Evolutionary conservation across 2,329 filamentous ascomycete genomes (phyloP).

Genomic region (Penicillium occitanis): DNA sequence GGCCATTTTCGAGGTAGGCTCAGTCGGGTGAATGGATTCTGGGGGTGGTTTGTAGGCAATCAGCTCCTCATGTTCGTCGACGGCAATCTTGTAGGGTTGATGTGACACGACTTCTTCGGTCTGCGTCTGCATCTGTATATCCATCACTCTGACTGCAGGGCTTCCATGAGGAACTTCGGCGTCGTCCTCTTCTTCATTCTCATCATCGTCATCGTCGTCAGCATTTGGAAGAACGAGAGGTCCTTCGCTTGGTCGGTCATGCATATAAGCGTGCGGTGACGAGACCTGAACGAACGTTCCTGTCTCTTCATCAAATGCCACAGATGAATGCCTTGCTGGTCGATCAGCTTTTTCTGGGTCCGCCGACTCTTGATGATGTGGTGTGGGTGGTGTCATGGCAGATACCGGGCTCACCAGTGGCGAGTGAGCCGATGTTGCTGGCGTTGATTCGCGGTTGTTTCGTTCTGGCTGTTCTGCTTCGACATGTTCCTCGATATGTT

Average conservation of each 20-base stretch:
- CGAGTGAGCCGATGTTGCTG: constrained; percentile 17
- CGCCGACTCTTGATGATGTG: constrained; percentile 13
- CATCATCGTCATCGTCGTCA: neutral
- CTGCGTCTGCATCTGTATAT: neutral
- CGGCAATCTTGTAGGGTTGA: neutral
- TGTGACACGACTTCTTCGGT: neutral
- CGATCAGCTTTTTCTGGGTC: constrained; percentile 23
- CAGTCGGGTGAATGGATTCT: neutral
- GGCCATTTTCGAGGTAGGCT: neutral
- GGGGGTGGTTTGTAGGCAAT: neutral
- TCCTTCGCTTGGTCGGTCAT: constrained; percentile 27
- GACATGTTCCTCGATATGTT: neutral
- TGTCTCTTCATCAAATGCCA: constrained; percentile 45
- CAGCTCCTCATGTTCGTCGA: neutral
- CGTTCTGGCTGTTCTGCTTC: constrained; percentile 8
- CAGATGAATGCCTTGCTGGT: constrained; percentile 35
- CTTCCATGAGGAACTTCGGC: neutral
- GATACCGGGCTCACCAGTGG: constrained; percentile 20
- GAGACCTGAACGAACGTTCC: constrained; percentile 47
- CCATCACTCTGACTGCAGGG: neutral
- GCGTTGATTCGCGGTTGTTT: constrained; percentile 13
- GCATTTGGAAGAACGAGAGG: constrained; percentile 22
- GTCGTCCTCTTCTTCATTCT: constrained; percentile 8
- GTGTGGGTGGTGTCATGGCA: constrained; percentile 21
- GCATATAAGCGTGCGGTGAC: constrained; percentile 32